Base-by-base conservation (phyloP, 331 rosid genomes). In the Cydonia oblonga region DNA sequence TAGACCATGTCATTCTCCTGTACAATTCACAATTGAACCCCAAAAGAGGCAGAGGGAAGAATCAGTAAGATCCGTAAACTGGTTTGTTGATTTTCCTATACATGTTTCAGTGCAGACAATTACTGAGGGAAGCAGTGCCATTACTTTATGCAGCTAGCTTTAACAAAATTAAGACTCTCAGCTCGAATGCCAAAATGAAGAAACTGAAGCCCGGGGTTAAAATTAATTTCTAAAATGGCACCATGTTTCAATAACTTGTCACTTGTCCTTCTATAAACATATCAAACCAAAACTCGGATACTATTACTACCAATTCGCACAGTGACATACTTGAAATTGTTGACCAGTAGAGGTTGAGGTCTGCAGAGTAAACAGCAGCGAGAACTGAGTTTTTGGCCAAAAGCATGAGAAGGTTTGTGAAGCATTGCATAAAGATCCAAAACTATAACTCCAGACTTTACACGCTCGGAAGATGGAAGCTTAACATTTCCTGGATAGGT, bases 1-100 rank as follows among this genome's bases (percentile, higher is more conserved):
- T 73, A 32, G 86, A 83, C 87, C 90, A 79, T 4, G 73, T 51
- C 83, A 78, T 81, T 83, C 77, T 93, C 87, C 98, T 90, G 84
- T 75, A 76, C 62, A 53, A 66, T 22, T 57, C 74, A 75, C 46
- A 7, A 51, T 42, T 18, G 44, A 42, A 42, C 66, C 57, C 35
- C 61, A 32, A 44, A 57, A 72, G 18, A 12, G 30, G 2, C 42
- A 67, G 22, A 67, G 59, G 69, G n/a, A 79, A 32, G 2, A 20
- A 12, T 38, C 24, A 44, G 5, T 6, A 7, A 4, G 12, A 56
- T 13, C 51, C 33, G 20, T 24, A 59, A 59, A 25, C 33, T 1
- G 23, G 7, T 25, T 24, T 59, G 20, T 59, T 15, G 64, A 59
- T 59, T 26, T 59, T 59, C 33, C n/a, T 26, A 24, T 5, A 33